phyloP scores from a whole-genome alignment of 164 flowering plant species.

The Piper longum region DNA sequence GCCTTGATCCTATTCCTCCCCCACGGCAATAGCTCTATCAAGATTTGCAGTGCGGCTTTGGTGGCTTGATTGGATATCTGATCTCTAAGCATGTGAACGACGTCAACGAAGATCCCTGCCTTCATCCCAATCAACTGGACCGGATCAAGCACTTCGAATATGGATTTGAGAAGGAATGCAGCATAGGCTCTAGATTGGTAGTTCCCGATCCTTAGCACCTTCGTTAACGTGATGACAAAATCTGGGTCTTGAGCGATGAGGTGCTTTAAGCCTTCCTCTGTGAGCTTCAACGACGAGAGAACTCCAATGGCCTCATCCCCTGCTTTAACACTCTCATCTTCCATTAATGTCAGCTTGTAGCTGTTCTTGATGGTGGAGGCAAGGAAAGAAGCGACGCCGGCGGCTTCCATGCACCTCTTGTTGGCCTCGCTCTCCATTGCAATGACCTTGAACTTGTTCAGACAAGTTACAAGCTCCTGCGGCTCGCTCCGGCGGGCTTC shows the following conservation, averaged over 20 bases:
- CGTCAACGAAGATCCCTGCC: constrained; percentile 22
- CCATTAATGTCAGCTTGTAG: not conserved
- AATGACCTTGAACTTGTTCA: constrained; percentile 27
- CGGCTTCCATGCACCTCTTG: constrained; percentile 25
- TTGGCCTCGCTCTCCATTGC: constrained; percentile 24
- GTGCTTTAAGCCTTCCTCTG: constrained; percentile 23
- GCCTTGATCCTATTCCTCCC: constrained; percentile 68
- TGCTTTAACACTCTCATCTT: constrained; percentile 6
- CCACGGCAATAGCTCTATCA: constrained; percentile 48
- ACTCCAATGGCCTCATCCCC: constrained; percentile 38
- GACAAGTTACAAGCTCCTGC: constrained; percentile 17
- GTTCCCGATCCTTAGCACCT: constrained; percentile 23
- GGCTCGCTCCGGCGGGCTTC: constrained; percentile 20
- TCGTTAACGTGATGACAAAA: constrained; percentile 24
- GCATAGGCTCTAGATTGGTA: constrained; percentile 37
- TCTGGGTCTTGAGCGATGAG: constrained; percentile 15
- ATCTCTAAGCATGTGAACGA: constrained; percentile 27
- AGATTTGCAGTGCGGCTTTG: constrained; percentile 47
- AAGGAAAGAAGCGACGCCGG: constrained; percentile 41
- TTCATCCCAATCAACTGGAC: constrained; percentile 17
- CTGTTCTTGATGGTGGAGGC: constrained; percentile 21
- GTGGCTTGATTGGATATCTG: constrained; percentile 38
- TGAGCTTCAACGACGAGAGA: constrained; percentile 26
- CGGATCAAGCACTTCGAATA: constrained; percentile 38
- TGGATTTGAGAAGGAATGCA: constrained; percentile 26